These are phyloP conservation scores for Chlamydomonas sp. DNA, from an alignment of 139 green algal species.

Conservation along the genomic window DNA sequence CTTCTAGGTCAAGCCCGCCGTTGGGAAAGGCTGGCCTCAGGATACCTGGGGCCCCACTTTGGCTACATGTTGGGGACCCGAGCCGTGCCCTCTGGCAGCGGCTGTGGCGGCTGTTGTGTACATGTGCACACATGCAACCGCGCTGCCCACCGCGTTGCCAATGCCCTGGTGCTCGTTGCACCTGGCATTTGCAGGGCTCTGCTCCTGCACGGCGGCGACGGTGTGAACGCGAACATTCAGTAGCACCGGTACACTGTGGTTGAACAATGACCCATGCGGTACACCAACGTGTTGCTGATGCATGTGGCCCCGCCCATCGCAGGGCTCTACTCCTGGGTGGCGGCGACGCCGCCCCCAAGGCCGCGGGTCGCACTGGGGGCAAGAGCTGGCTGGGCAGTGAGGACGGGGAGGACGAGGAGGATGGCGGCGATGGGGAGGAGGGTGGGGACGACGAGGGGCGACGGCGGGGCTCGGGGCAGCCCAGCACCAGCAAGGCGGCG, in stretches of 20 bases:
- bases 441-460: conserved; percentile 7
- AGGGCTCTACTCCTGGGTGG: conserved; percentile 49
- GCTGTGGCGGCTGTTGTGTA: too few relatives aligned
- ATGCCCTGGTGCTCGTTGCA: too few relatives aligned
- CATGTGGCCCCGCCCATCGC: background rate
- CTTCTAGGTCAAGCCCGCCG: too few relatives aligned
- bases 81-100: too few relatives aligned
- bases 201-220: too few relatives aligned
- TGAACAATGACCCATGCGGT: background rate
- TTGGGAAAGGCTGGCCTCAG: too few relatives aligned
- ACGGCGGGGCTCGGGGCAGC: background rate
- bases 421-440: conserved; percentile 23
- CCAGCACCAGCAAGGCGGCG: conserved; percentile 24
- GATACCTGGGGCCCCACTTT: too few relatives aligned
- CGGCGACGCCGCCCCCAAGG: conserved; percentile 3
- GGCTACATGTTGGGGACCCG: too few relatives aligned
- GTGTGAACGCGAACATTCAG: background rate
- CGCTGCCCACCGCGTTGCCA: too few relatives aligned
- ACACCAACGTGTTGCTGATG: background rate
- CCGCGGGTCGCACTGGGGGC: conserved; percentile 41
- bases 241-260: background rate
- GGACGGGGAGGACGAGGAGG: conserved; percentile 35
- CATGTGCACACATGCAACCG: too few relatives aligned
- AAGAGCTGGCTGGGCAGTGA: conserved; percentile 62
- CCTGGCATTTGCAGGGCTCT: too few relatives aligned